phyloP scores from a whole-genome alignment of 495 filamentous ascomycete species.

The Hyaloscypha bicolor region DNA sequence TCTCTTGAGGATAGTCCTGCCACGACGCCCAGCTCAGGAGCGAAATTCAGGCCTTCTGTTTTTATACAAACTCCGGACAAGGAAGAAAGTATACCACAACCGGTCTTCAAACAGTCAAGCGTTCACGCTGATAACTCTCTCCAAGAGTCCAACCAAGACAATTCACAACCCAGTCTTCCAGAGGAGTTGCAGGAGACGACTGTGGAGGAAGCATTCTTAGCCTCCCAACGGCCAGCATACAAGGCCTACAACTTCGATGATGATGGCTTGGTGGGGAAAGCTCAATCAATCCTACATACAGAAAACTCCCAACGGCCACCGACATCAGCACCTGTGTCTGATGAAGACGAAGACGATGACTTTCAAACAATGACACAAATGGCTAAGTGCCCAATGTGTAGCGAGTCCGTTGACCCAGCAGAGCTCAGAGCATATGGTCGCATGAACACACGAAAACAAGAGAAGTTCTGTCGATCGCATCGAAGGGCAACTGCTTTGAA shows the following conservation, averaged over 20 bases:
- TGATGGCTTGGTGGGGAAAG: not conserved
- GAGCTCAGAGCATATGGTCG: slow-evolving; percentile 45
- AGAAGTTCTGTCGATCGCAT: slow-evolving; percentile 74
- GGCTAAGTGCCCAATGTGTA: slow-evolving; percentile 68
- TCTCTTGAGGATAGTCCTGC: not conserved
- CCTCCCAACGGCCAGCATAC: slow-evolving; percentile 6
- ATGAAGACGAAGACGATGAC: slow-evolving; percentile 30
- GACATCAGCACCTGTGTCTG: not conserved
- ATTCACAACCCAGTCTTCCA: slow-evolving; percentile 1
- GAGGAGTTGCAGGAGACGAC: not conserved
- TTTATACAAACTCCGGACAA: not conserved
- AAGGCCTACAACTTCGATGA: slow-evolving; percentile 10
- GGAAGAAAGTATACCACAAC: not conserved
- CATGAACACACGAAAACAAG: slow-evolving; percentile 63
- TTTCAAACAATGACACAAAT: slow-evolving; percentile 24
- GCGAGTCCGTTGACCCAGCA: slow-evolving; percentile 55
- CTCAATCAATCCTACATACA: not conserved
- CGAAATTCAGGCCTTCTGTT: not conserved
- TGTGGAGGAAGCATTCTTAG: not conserved
- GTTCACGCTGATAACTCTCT: not conserved
- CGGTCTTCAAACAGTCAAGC: not conserved
- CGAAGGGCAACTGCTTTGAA: slow-evolving; percentile 56
- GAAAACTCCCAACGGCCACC: not conserved
- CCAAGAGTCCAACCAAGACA: not conserved
- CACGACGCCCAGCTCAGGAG: not conserved